Evolutionary conservation across 805 yeast genomes (phyloP).

Genomic region (Lipomyces chichibuensis): DNA sequence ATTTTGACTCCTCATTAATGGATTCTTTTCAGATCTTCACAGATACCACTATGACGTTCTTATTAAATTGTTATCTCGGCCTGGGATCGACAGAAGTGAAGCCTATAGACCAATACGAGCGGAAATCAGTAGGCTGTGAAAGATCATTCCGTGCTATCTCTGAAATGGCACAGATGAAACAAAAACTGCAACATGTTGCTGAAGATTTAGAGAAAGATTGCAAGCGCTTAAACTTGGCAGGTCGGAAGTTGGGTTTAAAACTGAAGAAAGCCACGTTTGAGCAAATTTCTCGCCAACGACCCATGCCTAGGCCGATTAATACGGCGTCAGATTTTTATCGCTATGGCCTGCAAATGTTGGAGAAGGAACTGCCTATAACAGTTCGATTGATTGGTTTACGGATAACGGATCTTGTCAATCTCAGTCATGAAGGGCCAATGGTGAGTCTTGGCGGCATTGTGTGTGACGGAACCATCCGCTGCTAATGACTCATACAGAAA

Average conservation of each 20-base stretch:
- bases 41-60: conserved; percentile 23
- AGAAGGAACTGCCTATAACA: conserved; percentile 35
- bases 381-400: conserved; percentile 38
- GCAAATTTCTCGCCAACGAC: conserved; percentile 31
- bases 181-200: conserved; percentile 28
- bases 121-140: conserved; percentile 39
- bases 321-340: conserved; percentile 34
- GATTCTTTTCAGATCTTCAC: conserved; percentile 19
- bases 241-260: conserved; percentile 36
- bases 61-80: conserved; percentile 36
- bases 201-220: conserved; percentile 36
- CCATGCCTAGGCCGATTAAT: conserved; percentile 24
- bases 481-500: not conserved
- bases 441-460: conserved; percentile 5
- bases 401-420: conserved; percentile 30
- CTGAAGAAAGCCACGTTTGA: conserved; percentile 36
- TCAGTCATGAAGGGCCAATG: conserved; percentile 31
- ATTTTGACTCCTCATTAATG: not conserved
- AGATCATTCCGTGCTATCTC: conserved; percentile 33
- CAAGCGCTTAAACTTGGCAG: conserved; percentile 27
- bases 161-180: conserved; percentile 13
- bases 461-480: not conserved
- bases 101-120: conserved; percentile 33
- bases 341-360: conserved; percentile 30
- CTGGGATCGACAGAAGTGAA: conserved; percentile 36